Evolutionary conservation across 2,329 filamentous ascomycete genomes (phyloP), one percentile per base, ranked within the genome.

Genomic region (Teratosphaeria nubilosa): DNA sequence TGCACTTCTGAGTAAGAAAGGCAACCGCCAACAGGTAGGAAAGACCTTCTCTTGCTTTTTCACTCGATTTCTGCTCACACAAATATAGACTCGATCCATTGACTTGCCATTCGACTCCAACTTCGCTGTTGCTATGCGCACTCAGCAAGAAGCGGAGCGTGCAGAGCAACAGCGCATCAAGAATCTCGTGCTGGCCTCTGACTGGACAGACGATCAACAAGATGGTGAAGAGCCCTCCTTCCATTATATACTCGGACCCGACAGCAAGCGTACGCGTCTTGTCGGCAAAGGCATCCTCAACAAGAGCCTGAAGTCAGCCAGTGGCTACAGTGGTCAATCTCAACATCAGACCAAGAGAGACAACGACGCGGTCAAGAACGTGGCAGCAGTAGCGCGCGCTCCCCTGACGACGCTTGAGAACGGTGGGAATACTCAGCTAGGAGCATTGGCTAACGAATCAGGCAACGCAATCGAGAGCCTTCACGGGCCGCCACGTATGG

Each of bases 111-210:
- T 92, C 1, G 89, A 99, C 72, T 97, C 94, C 0, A 91, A 85
- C 54, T 96, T 99, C 75, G 94, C 94, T 5, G 83, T 97, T 64
- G 94, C 94, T 51, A 94, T 99, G 91, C 94, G 90, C 72, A 91
- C 84, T 60, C 91, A 97, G 76, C 91, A 96, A 71, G 88, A 95
- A 74, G 92, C 91, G 2, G 92, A 97, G 72, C 87, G 88, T 56
- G 94, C 96, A 70, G 95, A 99, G 73, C 92, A 99, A 73, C 91
- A 96, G 73, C 88, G 94, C 62, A 99, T 99, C 83, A 99, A 99
- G 78, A 96, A 90, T 69, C 80, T 99, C 52, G 94, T 99, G 56
- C 79, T 99, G 66, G 97, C 96, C 74, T 95, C 96, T 70, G 94
- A 99, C 75, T 84, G 96, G 70, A 86, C 90, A 55, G 91, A 95